phyloP scores from a whole-genome alignment of 176 grass and related monocot species.

The Poa annua region DNA sequence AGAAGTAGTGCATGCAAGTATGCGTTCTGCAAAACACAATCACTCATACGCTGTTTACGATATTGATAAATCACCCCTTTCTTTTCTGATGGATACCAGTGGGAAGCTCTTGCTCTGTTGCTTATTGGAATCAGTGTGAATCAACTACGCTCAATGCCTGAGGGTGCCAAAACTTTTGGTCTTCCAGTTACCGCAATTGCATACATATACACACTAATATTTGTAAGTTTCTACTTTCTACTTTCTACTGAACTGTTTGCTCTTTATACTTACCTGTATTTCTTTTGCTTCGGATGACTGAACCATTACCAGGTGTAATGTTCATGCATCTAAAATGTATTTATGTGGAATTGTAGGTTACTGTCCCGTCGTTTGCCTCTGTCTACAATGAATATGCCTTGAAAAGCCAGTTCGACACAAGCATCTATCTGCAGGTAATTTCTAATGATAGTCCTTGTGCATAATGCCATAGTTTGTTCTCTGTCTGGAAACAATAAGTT shows the following conservation, averaged over 20 bases:
- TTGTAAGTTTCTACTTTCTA: constrained; percentile 84
- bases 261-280: constrained; percentile 38
- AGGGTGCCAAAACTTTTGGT: constrained; percentile 65
- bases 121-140: constrained; percentile 98
- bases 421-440: constrained; percentile 94
- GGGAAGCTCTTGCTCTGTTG: constrained; percentile 97
- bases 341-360: constrained; percentile 65
- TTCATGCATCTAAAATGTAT: constrained; percentile 34
- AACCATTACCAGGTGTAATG: neutral
- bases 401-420: constrained; percentile 98
- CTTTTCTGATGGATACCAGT: constrained; percentile 53
- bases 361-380: constrained; percentile 93
- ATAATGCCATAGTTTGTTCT: neutral
- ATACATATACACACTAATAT: constrained; percentile 89
- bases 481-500: neutral
- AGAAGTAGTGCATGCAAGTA: neutral
- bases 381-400: constrained; percentile 98
- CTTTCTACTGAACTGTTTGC: constrained; percentile 40
- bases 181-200: constrained; percentile 80
- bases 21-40: neutral
- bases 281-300: constrained; percentile 12
- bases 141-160: constrained; percentile 76
- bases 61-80: constrained; percentile 33
- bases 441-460: neutral
- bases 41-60: constrained; percentile 6